phyloP scores from a whole-genome alignment of 2,329 filamentous ascomycete genomes.

The Endoconidiophora polonica region DNA sequence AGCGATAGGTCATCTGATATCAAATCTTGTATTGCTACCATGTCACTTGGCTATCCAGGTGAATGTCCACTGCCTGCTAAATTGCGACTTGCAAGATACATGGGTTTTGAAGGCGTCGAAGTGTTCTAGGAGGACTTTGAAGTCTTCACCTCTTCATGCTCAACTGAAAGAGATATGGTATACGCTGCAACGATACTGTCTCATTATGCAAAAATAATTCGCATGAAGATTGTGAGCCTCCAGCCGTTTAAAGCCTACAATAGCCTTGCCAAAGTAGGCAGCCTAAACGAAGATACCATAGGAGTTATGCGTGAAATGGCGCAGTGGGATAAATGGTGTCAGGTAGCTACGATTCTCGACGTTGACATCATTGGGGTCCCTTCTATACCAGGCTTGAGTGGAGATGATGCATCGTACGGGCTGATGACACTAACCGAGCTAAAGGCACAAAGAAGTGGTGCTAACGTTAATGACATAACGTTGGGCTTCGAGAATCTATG shows the following conservation, averaged over 20 bases:
- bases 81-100: constrained; percentile 11
- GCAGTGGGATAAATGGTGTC: no score
- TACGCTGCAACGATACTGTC: no score
- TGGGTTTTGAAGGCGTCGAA: constrained; percentile 15
- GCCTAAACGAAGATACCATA: not conserved
- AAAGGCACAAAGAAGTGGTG: no score
- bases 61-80: constrained; percentile 14
- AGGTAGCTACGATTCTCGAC: no score
- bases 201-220: no score
- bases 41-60: constrained; percentile 14
- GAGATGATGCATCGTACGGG: not conserved
- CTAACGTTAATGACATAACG: no score
- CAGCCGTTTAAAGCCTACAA: not conserved
- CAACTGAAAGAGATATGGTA: no score
- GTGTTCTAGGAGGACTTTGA: constrained; percentile 16
- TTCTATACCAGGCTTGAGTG: not conserved
- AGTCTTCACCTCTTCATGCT: constrained; percentile 1
- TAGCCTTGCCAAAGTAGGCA: constrained; percentile 14
- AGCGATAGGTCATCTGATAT: constrained; percentile 3
- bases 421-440: no score
- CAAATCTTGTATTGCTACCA: constrained; percentile 15
- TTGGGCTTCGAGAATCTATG: no score
- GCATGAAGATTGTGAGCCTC: no score
- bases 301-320: no score
- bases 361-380: constrained; percentile 13